These are phyloP conservation scores for Solanum clarkiae DNA, from an alignment of 257 asterid species.

Conservation along the genomic window DNA sequence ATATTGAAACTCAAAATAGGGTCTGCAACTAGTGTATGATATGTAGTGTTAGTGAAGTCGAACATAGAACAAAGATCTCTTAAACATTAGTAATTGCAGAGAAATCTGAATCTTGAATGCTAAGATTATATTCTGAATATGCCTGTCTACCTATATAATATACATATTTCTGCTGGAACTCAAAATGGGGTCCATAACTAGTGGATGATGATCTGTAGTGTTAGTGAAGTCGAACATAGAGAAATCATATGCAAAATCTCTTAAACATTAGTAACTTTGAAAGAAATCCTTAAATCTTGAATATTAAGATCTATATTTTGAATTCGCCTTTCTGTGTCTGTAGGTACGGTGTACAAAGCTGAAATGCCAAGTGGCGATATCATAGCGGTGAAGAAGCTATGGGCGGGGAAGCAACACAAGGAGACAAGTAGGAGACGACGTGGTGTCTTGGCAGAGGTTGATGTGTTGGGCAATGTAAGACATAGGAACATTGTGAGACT, in stretches of 20 bases:
- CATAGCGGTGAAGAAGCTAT: slow-evolving; percentile 75
- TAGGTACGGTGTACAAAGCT: slow-evolving; percentile 86
- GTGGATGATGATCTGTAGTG: background rate
- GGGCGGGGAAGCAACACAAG: slow-evolving; percentile 55
- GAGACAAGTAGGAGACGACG: slow-evolving; percentile 28
- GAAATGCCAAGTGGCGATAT: slow-evolving; percentile 84
- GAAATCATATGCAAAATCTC: background rate
- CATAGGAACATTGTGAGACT: slow-evolving; percentile 79
- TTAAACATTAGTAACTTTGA: background rate
- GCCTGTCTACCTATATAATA: too few relatives aligned
- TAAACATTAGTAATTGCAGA: too few relatives aligned
- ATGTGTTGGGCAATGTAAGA: slow-evolving; percentile 74
- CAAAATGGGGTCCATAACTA: too few relatives aligned
- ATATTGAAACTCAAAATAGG: too few relatives aligned
- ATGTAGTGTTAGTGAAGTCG: too few relatives aligned
- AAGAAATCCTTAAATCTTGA: background rate
- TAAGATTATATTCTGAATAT: too few relatives aligned
- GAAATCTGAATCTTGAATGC: too few relatives aligned
- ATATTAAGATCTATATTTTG: background rate
- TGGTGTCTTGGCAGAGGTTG: slow-evolving; percentile 88
- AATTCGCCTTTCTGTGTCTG: background rate
- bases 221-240: background rate
- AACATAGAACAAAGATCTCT: too few relatives aligned
- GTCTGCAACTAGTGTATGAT: too few relatives aligned
- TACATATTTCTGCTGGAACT: too few relatives aligned